Conservation (phyloP, 768 basidiomycete species). For the Cystofilobasidium macerans region DNA sequence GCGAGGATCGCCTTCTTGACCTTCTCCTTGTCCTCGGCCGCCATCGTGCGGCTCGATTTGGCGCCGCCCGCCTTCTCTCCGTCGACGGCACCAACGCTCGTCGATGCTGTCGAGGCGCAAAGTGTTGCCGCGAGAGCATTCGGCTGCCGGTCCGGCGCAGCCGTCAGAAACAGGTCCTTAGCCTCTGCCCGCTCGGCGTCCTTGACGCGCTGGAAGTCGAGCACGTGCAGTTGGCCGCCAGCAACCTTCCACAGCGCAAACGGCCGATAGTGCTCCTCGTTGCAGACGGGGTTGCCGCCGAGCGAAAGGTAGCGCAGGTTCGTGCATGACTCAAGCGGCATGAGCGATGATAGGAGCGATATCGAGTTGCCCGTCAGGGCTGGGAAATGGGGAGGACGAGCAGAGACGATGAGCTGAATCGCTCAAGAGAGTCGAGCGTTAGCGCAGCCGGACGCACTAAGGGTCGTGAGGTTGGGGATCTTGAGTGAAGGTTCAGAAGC, state of each 20-base stretch:
- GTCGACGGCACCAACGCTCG: slow-evolving; percentile 23
- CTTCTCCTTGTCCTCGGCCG: slow-evolving; percentile 37
- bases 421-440: neutral
- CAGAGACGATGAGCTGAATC: neutral
- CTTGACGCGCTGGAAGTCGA: slow-evolving; percentile 39
- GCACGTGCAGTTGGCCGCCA: slow-evolving; percentile 34
- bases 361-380: slow-evolving; percentile 38
- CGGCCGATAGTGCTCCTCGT: slow-evolving; percentile 36
- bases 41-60: slow-evolving; percentile 34
- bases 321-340: slow-evolving; percentile 35
- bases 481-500: slow-evolving; percentile 3
- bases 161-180: slow-evolving; percentile 32
- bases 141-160: slow-evolving; percentile 31
- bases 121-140: slow-evolving; percentile 35
- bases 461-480: slow-evolving; percentile 38
- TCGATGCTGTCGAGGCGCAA: slow-evolving; percentile 30
- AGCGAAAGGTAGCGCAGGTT: slow-evolving; percentile 36
- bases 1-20: slow-evolving; percentile 36
- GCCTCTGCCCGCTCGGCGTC: slow-evolving; percentile 34
- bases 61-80: neutral
- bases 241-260: slow-evolving; percentile 39
- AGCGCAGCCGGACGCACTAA: slow-evolving; percentile 30
- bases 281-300: slow-evolving; percentile 35
- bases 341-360: slow-evolving; percentile 35
- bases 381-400: slow-evolving; percentile 13